A percentile compares a stretch with the other conserved stretches of the same genome.
phyloP scores from a whole-genome alignment of 179 eudicot species.

The Patellifolia procumbens region DNA sequence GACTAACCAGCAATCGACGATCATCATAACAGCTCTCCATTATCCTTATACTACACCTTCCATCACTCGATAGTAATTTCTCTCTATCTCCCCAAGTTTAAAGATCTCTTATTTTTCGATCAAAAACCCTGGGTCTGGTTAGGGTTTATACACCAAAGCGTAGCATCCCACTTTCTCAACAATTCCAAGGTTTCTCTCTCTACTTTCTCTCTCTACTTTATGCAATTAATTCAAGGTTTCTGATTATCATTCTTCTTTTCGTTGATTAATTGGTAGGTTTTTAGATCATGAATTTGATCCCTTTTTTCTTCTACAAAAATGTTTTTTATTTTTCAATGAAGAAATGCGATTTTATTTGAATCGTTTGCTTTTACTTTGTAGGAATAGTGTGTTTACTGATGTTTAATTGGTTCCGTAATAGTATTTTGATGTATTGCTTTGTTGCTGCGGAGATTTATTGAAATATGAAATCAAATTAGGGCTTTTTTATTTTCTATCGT shows the following conservation, averaged over 20 bases:
- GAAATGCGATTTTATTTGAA: neutral
- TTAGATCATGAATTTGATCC: neutral
- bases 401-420: neutral
- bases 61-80: neutral
- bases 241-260: conserved; percentile 2
- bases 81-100: neutral
- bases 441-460: neutral
- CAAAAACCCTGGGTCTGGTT: conserved; percentile 33
- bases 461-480: neutral
- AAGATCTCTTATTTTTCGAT: conserved; percentile 17
- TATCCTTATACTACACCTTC: conserved; percentile 1
- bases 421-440: neutral
- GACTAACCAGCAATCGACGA: neutral
- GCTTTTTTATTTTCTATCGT: too few species aligned
- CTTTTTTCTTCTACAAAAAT: neutral
- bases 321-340: neutral
- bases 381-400: neutral
- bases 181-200: conserved; percentile 18
- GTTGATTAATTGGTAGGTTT: neutral
- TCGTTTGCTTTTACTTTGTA: too few species aligned
- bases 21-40: neutral
- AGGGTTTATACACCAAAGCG: conserved; percentile 25
- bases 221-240: neutral
- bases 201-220: conserved; percentile 7
- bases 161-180: neutral